Conservation (phyloP, 805 yeast species). For the Danielia reshetovae region DNA sequence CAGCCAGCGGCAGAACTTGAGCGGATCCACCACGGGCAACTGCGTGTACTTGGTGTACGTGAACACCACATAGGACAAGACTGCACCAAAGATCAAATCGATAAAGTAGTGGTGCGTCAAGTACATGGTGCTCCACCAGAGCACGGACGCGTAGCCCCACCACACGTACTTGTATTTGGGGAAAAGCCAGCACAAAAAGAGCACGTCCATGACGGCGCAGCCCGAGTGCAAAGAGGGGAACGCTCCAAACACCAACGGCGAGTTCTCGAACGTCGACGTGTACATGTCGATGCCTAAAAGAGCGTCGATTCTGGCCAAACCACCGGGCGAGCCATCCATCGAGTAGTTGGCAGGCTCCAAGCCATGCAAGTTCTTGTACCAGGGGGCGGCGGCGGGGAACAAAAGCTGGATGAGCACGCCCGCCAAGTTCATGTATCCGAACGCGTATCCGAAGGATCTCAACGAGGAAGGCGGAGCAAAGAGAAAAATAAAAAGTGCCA, state of each 20-base stretch:
- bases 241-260: conserved; percentile 95
- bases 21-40: conserved; percentile 57
- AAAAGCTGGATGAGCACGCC: conserved; percentile 81
- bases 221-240: conserved; percentile 85
- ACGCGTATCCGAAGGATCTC: conserved; percentile 83
- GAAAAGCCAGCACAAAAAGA: conserved; percentile 78
- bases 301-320: conserved; percentile 80
- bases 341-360: conserved; percentile 85
- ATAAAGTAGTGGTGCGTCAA: conserved; percentile 94
- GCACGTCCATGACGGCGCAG: conserved; percentile 88
- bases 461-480: conserved; percentile 90
- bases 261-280: conserved; percentile 74
- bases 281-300: conserved; percentile 78
- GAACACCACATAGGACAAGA: conserved; percentile 69
- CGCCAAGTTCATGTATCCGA: conserved; percentile 87
- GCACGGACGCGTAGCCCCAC: conserved; percentile 79
- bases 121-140: conserved; percentile 99
- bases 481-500: conserved; percentile 70
- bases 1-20: conserved; percentile 66
- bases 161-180: conserved; percentile 66
- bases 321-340: conserved; percentile 95
- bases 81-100: conserved; percentile 91
- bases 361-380: conserved; percentile 87
- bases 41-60: conserved; percentile 61
- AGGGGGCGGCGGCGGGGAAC: conserved; percentile 96